Conservation (phyloP, 345 rosid genomes). For the Melaleuca alternifolia region DNA sequence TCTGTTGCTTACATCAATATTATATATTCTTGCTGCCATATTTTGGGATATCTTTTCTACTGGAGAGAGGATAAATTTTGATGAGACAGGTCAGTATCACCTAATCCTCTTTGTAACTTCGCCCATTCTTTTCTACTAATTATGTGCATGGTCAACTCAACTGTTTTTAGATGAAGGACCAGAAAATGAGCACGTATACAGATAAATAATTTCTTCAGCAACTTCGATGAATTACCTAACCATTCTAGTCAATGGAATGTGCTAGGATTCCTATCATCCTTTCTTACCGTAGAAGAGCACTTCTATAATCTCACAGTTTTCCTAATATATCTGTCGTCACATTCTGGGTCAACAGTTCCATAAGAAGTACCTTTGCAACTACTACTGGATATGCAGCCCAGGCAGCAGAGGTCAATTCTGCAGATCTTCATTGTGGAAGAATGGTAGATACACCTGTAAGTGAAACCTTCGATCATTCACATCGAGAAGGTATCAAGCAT, state of each 20-base stretch:
- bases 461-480: background rate
- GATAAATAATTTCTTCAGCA: background rate
- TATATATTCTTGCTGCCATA: slow-evolving; percentile 64
- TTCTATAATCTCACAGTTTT: background rate
- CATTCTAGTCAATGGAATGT: background rate
- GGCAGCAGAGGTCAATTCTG: background rate
- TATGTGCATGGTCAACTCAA: background rate
- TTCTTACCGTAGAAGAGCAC: background rate
- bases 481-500: background rate
- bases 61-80: slow-evolving; percentile 74
- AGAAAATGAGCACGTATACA: background rate
- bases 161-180: background rate
- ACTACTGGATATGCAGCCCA: background rate
- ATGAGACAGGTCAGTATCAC: slow-evolving; percentile 34
- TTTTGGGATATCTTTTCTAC: slow-evolving; percentile 70
- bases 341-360: background rate
- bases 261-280: background rate
- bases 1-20: slow-evolving; percentile 56
- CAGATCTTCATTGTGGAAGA: background rate
- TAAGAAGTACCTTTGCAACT: background rate
- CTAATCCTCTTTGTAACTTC: background rate
- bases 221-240: background rate
- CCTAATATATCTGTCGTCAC: background rate
- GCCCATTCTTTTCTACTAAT: background rate
- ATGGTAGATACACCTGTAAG: background rate